Evolutionary conservation across 2,329 filamentous ascomycete species (phyloP).

Genomic region (Scolecobasidium constrictum): DNA sequence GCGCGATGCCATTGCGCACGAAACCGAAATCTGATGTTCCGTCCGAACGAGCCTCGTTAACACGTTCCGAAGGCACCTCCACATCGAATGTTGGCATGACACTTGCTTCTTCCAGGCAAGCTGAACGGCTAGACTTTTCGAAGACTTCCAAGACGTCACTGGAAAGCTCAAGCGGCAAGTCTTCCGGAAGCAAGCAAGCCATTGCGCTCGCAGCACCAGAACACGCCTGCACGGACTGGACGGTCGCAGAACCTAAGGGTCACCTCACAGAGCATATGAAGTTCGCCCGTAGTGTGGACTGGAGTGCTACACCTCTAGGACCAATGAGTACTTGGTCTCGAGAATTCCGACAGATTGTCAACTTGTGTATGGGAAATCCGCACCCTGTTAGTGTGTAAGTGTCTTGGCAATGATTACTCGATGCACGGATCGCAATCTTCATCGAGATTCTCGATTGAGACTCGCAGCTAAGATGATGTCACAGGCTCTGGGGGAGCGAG

Average conservation of each 20-base stretch:
- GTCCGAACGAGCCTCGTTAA: constrained; percentile 1
- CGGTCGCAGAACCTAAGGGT: constrained; percentile 15
- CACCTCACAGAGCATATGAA: constrained; percentile 11
- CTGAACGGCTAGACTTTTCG: neutral
- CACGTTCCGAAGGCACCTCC: neutral
- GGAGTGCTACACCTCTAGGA: constrained; percentile 32
- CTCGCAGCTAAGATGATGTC: neutral
- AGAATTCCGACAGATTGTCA: constrained; percentile 31
- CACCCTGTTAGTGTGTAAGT: constrained; percentile 12
- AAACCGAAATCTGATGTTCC: constrained; percentile 8
- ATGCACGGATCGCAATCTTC: too few species aligned
- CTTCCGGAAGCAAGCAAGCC: constrained; percentile 13
- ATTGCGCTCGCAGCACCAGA: constrained; percentile 17
- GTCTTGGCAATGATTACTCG: too few species aligned
- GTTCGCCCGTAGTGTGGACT: constrained; percentile 29
- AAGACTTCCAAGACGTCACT: constrained; percentile 11
- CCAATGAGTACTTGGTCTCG: constrained; percentile 31
- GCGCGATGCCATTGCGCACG: neutral
- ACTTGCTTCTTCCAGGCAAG: constrained; percentile 4
- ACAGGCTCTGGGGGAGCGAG: constrained; percentile 22
- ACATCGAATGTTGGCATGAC: neutral
- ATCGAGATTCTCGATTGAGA: too few species aligned
- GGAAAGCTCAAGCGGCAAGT: constrained; percentile 13
- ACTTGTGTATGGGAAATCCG: constrained; percentile 34
- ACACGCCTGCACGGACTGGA: constrained; percentile 20